Percentiles rank a stretch among this genome's conserved stretches.
These are phyloP conservation scores for Hypholoma fasciculare DNA, from an alignment of 768 basidiomycete species.

Conservation along the genomic window DNA sequence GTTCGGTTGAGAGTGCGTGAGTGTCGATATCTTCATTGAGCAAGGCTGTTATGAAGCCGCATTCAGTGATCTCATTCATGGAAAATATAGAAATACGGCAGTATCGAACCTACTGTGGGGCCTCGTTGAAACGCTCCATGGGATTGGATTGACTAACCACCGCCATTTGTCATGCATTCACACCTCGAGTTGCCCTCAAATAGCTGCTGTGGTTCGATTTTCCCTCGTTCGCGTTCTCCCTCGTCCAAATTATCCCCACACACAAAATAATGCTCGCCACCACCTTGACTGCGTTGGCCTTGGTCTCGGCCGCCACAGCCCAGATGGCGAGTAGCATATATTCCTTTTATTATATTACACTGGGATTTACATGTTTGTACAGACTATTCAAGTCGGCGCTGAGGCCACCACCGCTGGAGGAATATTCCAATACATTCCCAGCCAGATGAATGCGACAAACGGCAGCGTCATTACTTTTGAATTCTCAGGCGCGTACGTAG, in stretches of 20 bases:
- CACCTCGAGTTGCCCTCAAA: constrained; percentile 8
- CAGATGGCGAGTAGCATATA: constrained; percentile 10
- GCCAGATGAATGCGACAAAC: constrained; percentile 37
- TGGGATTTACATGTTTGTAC: not conserved
- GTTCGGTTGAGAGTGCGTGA: too few relatives aligned
- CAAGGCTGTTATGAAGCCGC: too few relatives aligned
- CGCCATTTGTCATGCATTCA: not conserved
- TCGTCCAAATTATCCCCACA: not conserved
- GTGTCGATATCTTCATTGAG: too few relatives aligned
- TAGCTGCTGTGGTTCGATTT: not conserved
- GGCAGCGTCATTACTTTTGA: constrained; percentile 50
- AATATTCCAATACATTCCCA: constrained; percentile 47
- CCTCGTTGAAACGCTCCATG: not conserved
- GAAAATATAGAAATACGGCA: not conserved
- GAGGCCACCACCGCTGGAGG: constrained; percentile 27
- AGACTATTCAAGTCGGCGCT: constrained; percentile 41
- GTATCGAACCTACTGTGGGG: not conserved
- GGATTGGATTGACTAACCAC: not conserved
- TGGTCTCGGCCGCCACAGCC: constrained; percentile 21
- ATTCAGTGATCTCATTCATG: not conserved
- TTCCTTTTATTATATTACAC: not conserved
- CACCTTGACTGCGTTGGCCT: constrained; percentile 7
- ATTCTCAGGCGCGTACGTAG: constrained; percentile 44
- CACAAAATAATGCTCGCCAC: constrained; percentile 6
- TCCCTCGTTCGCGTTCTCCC: not conserved